These are phyloP conservation scores for Corymbia citriodora DNA, from an alignment of 441 rosid species.

Conservation along the genomic window DNA sequence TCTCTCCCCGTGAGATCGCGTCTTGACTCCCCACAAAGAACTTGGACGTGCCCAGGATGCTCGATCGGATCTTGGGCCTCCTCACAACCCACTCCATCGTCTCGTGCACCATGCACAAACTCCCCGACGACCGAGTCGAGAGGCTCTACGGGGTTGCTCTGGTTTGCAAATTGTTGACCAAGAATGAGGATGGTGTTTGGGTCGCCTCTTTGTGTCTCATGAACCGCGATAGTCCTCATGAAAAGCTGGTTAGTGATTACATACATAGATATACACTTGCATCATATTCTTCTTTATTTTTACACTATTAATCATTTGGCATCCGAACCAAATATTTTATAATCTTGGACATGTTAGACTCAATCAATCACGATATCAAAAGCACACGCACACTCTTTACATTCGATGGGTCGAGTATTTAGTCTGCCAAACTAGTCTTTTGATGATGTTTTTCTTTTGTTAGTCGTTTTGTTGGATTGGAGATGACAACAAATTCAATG, in stretches of 20 bases:
- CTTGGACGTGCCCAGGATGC: constrained; percentile 52
- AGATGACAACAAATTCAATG: background rate
- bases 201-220: constrained; percentile 48
- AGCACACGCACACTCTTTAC: background rate
- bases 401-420: background rate
- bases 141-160: constrained; percentile 51
- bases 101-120: constrained; percentile 29
- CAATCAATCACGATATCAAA: background rate
- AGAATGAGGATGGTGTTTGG: constrained; percentile 73
- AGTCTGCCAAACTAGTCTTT: background rate
- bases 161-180: constrained; percentile 63
- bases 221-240: constrained; percentile 78
- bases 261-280: background rate
- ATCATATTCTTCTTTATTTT: background rate
- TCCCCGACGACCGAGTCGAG: constrained; percentile 37
- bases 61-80: constrained; percentile 58
- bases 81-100: constrained; percentile 51
- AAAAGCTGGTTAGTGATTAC: constrained; percentile 52
- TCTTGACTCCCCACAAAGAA: constrained; percentile 46
- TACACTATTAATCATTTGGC: background rate
- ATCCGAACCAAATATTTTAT: background rate
- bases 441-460: background rate
- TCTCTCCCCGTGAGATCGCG: constrained; percentile 50
- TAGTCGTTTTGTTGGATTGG: background rate
- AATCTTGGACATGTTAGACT: background rate